Conservation (phyloP, 805 yeast genomes). For the Grigorovia transvaalensis region DNA sequence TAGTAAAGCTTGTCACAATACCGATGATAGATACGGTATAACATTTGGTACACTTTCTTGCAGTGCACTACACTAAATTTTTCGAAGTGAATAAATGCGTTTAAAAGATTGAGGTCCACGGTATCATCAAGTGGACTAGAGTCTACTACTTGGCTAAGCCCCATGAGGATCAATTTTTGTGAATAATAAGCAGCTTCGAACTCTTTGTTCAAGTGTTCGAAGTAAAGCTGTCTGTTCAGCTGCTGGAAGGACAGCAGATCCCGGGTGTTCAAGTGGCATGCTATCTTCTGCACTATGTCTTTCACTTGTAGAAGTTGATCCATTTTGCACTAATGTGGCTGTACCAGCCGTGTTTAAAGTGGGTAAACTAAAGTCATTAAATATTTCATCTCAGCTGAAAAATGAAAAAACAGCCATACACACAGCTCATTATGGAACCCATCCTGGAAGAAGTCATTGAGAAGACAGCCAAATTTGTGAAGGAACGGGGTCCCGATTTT, state of each 20-base stretch:
- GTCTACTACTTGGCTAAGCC: conserved; percentile 5
- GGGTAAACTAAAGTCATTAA: no score
- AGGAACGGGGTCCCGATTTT: conserved; percentile 56
- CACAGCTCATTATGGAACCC: conserved; percentile 21
- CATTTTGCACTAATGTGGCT: conserved; percentile 7
- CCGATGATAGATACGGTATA: conserved; percentile 12
- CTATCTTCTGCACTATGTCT: conserved; percentile 16
- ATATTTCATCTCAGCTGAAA: no score
- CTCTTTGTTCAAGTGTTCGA: conserved; percentile 10
- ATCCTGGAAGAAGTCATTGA: conserved; percentile 41
- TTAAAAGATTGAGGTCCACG: conserved; percentile 3
- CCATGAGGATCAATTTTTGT: conserved; percentile 14
- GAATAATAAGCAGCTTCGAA: conserved; percentile 14
- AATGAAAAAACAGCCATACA: neutral
- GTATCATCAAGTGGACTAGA: neutral
- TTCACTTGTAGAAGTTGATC: conserved; percentile 19
- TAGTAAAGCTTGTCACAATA: conserved; percentile 17
- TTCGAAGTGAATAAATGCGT: conserved; percentile 14
- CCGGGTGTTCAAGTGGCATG: conserved; percentile 12
- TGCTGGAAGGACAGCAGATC: conserved; percentile 21
- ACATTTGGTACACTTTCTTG: conserved; percentile 9
- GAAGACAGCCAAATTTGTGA: conserved; percentile 63
- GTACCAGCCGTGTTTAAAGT: neutral
- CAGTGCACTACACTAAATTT: conserved; percentile 9
- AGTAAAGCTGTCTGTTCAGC: conserved; percentile 13